Percentiles rank a stretch among this genome's conserved stretches.
Conservation (phyloP, 495 filamentous ascomycete genomes). For the Pseudevernia furfuracea region DNA sequence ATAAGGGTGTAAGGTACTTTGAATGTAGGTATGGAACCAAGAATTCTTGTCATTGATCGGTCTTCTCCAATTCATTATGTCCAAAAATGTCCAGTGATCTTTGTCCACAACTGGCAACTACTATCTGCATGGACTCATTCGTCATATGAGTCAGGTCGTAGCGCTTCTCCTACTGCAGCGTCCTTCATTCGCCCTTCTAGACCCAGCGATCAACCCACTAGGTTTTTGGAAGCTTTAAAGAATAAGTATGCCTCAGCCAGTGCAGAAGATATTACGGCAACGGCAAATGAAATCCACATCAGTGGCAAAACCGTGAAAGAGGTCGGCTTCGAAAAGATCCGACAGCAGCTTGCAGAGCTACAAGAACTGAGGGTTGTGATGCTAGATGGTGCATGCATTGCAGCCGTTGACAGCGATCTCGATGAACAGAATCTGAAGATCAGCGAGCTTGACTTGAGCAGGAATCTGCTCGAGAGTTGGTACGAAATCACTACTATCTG, state of each 20-base stretch:
- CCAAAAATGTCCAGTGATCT: neutral
- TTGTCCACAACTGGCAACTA: slow-evolving; percentile 2
- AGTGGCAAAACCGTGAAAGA: slow-evolving; percentile 88
- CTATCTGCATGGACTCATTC: slow-evolving; percentile 16
- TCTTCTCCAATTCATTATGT: neutral
- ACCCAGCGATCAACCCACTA: slow-evolving; percentile 53
- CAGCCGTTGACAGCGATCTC: slow-evolving; percentile 27
- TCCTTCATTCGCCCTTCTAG: slow-evolving; percentile 82
- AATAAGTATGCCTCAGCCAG: slow-evolving; percentile 70
- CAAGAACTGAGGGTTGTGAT: slow-evolving; percentile 71
- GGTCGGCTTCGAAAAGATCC: slow-evolving; percentile 91
- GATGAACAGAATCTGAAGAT: slow-evolving; percentile 45
- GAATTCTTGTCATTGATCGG: neutral
- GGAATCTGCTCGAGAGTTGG: slow-evolving; percentile 68
- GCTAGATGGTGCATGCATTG: slow-evolving; percentile 65
- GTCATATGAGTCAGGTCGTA: slow-evolving; percentile 45
- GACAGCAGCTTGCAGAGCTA: slow-evolving; percentile 66
- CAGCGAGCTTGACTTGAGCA: slow-evolving; percentile 74
- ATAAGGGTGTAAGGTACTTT: slow-evolving; percentile 76
- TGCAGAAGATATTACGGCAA: slow-evolving; percentile 23
- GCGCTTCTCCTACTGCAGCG: slow-evolving; percentile 57
- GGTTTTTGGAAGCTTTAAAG: slow-evolving; percentile 71
- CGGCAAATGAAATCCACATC: slow-evolving; percentile 49
- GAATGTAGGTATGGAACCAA: slow-evolving; percentile 49
- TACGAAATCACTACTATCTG: slow-evolving; percentile 62